phyloP scores from a whole-genome alignment of 176 grass and related monocot species.

The Oryza officinalis region DNA sequence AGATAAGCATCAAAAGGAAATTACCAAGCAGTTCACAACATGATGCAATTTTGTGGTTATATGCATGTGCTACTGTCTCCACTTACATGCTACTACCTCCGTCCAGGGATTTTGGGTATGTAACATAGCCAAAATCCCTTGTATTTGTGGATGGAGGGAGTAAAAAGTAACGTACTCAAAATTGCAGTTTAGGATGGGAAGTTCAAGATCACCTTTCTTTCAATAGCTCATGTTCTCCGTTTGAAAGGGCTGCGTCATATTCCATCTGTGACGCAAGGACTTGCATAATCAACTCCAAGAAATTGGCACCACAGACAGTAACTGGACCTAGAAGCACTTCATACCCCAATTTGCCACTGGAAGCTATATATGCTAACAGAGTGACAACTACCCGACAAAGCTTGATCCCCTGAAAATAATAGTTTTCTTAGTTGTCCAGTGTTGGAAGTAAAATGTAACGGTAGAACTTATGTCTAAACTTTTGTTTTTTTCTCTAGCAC shows the following conservation, averaged over 20 bases:
- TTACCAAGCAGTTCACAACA: not conserved
- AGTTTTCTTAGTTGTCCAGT: not conserved
- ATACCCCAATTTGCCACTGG: constrained; percentile 67
- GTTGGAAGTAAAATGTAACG: constrained; percentile 1
- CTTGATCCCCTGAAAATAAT: constrained; percentile 76
- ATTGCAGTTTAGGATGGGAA: not conserved
- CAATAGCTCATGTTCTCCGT: constrained; percentile 27
- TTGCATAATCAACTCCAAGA: constrained; percentile 72
- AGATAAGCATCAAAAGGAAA: not conserved
- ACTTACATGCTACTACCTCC: not conserved
- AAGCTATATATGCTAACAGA: constrained; percentile 87
- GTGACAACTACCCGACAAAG: constrained; percentile 70
- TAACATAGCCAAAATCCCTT: no score
- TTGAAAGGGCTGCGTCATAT: constrained; percentile 29
- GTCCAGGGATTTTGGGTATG: no score
- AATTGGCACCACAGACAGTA: constrained; percentile 47
- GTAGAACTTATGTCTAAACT: not conserved
- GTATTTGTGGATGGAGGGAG: no score
- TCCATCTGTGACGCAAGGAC: constrained; percentile 75
- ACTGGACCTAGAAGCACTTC: constrained; percentile 68
- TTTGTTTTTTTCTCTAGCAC: not conserved
- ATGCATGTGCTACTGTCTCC: not conserved
- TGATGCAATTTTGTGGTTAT: not conserved
- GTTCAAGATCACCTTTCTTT: constrained; percentile 69
- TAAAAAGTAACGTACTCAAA: not conserved